Evolutionary conservation across 1,284 basidiomycete species (phyloP), one percentile per base, ranked within the genome.

Genomic region (Trametes versicolor): DNA sequence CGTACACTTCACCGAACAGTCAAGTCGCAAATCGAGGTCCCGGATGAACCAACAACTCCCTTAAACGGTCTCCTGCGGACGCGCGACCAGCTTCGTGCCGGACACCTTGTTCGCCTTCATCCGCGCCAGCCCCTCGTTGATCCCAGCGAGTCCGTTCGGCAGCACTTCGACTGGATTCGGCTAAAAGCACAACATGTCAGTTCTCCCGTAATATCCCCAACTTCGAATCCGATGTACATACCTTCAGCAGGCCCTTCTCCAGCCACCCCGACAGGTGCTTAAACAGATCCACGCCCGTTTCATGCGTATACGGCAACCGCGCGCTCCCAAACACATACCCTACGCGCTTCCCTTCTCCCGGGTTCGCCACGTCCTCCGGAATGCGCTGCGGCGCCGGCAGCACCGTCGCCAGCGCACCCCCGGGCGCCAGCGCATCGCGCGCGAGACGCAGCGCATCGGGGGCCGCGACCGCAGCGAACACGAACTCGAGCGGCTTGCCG

Each of bases 21-120:
- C 29, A 32, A 32, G 29, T 32, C 29, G 29, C 8, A 8, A 8
- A 32, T 32, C 29, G 8, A 3, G 8, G 8, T 32, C 8, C 3
- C 29, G 3, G 29, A 4, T 32, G 8, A 32, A 32, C 29, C 29
- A 3, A 32, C 29, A 32, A 8, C 29, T 32, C 29, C n/a, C 60
- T 51, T n/a, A 60, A 15, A 48, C n/a, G 25, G 79, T 84, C 66
- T 87, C 83, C 54, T 81, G 80, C 4, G 85, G 85, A 51, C 73
- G 80, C 2, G 69, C 82, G 17, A 88, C 77, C 9, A 89, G 73
- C 70, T 89, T 88, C 25, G 73, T 71, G 1, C 80, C 85, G 29
- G 83, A 86, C 19, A 88, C 78, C 61, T 80, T 63, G 9, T 79
- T 74, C 4, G 73, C 69, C 69, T 77, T 73, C 72, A 88, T 55